Conservation (phyloP, 225 moss, liverwort and hornwort genomes). For the Physcomitrellopsis africana region DNA sequence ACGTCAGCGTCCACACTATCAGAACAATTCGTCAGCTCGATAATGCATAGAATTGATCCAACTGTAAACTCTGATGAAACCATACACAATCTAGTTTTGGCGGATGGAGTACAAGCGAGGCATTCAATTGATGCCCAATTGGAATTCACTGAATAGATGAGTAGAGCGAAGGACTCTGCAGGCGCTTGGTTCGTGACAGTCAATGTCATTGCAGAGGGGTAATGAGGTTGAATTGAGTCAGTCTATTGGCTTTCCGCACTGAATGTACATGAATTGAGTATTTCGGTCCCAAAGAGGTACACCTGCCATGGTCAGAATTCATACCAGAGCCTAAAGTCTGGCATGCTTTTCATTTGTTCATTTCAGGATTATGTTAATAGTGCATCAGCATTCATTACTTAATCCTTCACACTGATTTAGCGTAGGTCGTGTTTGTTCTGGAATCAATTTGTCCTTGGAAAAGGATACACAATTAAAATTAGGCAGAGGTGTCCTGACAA, state of each 20-base stretch:
- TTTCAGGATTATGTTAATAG: too few species aligned
- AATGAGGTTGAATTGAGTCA: neutral
- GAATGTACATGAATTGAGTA: neutral
- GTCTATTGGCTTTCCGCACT: neutral
- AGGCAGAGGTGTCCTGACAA: too few species aligned
- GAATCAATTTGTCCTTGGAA: too few species aligned
- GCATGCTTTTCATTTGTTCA: too few species aligned
- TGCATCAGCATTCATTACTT: too few species aligned
- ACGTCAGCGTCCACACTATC: neutral
- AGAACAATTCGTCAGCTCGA: conserved; percentile 5
- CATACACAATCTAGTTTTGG: conserved; percentile 12
- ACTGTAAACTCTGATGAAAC: conserved; percentile 34
- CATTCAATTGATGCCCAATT: neutral
- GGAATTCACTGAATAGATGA: neutral
- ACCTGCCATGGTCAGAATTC: conserved; percentile 1
- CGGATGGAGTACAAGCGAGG: conserved; percentile 8
- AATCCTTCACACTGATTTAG: too few species aligned
- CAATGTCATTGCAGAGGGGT: neutral
- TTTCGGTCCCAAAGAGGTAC: neutral
- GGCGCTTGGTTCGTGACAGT: neutral
- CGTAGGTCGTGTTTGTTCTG: too few species aligned
- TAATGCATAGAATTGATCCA: neutral
- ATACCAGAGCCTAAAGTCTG: too few species aligned
- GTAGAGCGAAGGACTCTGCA: neutral
- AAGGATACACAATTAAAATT: too few species aligned